Evolutionary conservation across 2,329 filamentous ascomycete species (phyloP).

Genomic region (Trichophyton verrucosum): DNA sequence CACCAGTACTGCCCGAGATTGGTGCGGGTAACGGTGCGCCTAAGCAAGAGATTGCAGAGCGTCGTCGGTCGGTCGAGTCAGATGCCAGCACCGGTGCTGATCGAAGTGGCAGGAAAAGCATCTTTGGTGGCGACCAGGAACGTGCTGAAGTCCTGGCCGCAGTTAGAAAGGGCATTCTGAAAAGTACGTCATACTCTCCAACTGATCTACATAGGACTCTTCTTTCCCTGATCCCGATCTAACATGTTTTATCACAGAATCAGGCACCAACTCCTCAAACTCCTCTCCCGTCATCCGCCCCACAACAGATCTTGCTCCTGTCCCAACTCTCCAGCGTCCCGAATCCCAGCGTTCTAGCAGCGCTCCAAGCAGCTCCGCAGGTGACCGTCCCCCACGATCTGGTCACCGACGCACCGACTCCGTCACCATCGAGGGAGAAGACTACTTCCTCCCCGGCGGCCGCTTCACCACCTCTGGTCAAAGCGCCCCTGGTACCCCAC

Average conservation of each 20-base stretch:
- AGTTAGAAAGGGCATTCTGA: constrained; percentile 90
- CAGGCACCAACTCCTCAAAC: constrained; percentile 23
- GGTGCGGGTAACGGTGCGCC: not conserved
- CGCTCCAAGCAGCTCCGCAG: constrained; percentile 74
- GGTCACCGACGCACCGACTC: constrained; percentile 56
- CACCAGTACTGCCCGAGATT: not conserved
- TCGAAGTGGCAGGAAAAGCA: constrained; percentile 56
- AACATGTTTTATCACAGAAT: constrained; percentile 6
- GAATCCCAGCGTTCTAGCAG: constrained; percentile 70
- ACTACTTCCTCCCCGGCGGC: constrained; percentile 75
- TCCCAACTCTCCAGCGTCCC: constrained; percentile 39
- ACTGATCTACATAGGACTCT: not conserved
- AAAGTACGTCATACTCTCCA: constrained; percentile 50
- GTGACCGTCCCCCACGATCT: constrained; percentile 48
- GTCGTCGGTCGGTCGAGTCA: constrained; percentile 10
- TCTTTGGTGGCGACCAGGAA: constrained; percentile 79
- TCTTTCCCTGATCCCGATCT: not conserved
- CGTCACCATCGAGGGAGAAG: constrained; percentile 64
- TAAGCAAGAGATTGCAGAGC: not conserved
- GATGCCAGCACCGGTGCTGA: constrained; percentile 45
- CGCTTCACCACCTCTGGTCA: constrained; percentile 60
- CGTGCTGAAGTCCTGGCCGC: constrained; percentile 83
- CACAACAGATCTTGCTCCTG: constrained; percentile 32
- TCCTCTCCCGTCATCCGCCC: constrained; percentile 57
- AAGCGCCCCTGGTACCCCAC: constrained; percentile 68